Percentiles rank a stretch among this genome's conserved stretches.
Evolutionary conservation across 2,329 filamentous ascomycete genomes (phyloP).

Genomic region (Fusarium sp.): DNA sequence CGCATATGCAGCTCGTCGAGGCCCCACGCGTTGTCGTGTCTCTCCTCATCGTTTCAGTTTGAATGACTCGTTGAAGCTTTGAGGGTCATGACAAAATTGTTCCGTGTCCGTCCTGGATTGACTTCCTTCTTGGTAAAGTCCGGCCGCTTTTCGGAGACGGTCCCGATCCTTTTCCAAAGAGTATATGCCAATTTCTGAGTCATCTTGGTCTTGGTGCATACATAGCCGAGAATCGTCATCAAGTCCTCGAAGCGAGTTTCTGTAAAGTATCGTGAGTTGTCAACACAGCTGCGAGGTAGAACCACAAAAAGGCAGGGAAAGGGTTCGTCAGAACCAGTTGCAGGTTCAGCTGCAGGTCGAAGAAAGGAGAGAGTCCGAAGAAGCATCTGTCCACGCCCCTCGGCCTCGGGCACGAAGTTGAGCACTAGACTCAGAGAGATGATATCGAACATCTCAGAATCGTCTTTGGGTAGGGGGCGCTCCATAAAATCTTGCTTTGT

Average conservation of each 20-base stretch:
- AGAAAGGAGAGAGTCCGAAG: conserved; percentile 78
- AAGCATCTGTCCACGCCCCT: conserved; percentile 85
- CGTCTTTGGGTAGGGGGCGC: conserved; percentile 73
- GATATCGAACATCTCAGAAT: conserved; percentile 80
- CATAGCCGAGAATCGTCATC: conserved; percentile 82
- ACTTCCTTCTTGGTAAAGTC: conserved; percentile 74
- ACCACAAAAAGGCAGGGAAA: conserved; percentile 88
- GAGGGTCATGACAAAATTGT: conserved; percentile 90
- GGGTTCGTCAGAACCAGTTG: conserved; percentile 41
- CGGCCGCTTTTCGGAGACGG: conserved; percentile 15
- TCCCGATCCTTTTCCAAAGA: conserved; percentile 72
- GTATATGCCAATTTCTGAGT: conserved; percentile 90
- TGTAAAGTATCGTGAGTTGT: conserved; percentile 90
- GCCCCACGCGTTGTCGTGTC: conserved; percentile 27
- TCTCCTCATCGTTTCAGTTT: conserved; percentile 22
- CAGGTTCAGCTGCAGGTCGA: conserved; percentile 43
- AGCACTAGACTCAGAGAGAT: conserved; percentile 92
- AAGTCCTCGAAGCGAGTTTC: conserved; percentile 75
- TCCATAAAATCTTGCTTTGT: conserved; percentile 94
- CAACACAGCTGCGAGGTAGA: conserved; percentile 85
- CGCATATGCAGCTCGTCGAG: conserved; percentile 40
- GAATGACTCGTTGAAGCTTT: conserved; percentile 45
- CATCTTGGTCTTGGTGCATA: conserved; percentile 71
- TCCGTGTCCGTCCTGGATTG: conserved; percentile 78
- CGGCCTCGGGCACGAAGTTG: conserved; percentile 88